Evolutionary conservation across 176 grass and related monocot species (phyloP).

Genomic region (Secale cereale): DNA sequence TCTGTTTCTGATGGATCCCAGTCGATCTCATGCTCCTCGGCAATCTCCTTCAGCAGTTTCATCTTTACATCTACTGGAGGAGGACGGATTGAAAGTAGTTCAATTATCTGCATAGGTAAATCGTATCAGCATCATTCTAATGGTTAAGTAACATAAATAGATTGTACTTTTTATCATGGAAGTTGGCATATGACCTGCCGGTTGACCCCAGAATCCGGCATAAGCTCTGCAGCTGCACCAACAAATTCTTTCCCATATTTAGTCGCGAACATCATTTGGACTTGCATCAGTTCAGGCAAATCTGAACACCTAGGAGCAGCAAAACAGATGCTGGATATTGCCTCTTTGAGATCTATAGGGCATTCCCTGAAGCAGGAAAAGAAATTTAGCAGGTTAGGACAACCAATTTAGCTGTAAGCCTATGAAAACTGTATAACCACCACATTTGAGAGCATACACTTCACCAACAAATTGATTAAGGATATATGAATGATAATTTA

Average conservation of each 20-base stretch:
- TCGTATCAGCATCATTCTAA: slow-evolving; percentile 7
- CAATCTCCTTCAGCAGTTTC: slow-evolving; percentile 92
- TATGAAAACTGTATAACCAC: not conserved
- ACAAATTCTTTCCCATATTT: slow-evolving; percentile 98
- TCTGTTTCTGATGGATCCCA: slow-evolving; percentile 89
- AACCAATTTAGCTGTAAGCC: not conserved
- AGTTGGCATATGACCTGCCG: slow-evolving; percentile 63
- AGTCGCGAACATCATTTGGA: slow-evolving; percentile 84
- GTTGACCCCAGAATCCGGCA: slow-evolving; percentile 93
- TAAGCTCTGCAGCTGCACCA: slow-evolving; percentile 63
- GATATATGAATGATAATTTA: not conserved
- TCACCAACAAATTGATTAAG: no score
- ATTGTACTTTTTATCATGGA: not conserved
- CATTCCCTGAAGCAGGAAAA: slow-evolving; percentile 63
- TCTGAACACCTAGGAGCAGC: slow-evolving; percentile 89
- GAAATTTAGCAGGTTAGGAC: not conserved
- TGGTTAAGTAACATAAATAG: slow-evolving; percentile 5
- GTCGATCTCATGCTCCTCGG: slow-evolving; percentile 92
- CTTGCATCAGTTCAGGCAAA: slow-evolving; percentile 80
- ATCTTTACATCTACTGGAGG: slow-evolving; percentile 75
- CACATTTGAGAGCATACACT: not conserved
- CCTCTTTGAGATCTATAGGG: slow-evolving; percentile 96
- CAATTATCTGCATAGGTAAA: slow-evolving; percentile 69
- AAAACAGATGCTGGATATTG: slow-evolving; percentile 95
- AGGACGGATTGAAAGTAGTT: slow-evolving; percentile 84